phyloP scores from a whole-genome alignment of 75 land plant species.

The Ceratopteris richardii region DNA sequence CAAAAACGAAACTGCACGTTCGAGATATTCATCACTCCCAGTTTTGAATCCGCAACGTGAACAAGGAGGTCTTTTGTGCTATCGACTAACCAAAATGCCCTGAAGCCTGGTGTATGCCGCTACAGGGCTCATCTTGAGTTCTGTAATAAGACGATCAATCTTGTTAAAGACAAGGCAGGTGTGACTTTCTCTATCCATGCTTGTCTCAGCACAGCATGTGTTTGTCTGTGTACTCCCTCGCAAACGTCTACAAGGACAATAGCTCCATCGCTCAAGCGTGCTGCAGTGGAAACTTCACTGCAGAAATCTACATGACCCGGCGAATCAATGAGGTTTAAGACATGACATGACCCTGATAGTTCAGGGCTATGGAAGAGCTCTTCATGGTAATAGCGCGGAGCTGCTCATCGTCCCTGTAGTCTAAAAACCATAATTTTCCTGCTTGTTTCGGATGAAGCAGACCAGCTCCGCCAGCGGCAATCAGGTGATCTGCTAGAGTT shows the following conservation, averaged over 20 bases:
- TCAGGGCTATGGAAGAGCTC: constrained; percentile 69
- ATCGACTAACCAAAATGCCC: too few species aligned
- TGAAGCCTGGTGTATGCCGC: constrained; percentile 66
- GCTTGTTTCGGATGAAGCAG: constrained; percentile 69
- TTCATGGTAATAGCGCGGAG: constrained; percentile 93
- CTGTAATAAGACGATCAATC: constrained; percentile 72
- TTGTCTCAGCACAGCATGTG: constrained; percentile 89
- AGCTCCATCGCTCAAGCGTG: constrained; percentile 83
- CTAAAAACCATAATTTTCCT: constrained; percentile 72
- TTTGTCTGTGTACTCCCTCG: constrained; percentile 93
- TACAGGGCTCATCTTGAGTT: constrained; percentile 61
- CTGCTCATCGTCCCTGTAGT: constrained; percentile 82
- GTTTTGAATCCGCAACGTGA: too few species aligned
- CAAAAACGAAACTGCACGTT: too few species aligned
- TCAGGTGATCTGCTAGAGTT: constrained; percentile 81
- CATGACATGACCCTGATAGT: constrained; percentile 36
- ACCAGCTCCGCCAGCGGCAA: constrained; percentile 63
- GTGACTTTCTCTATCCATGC: constrained; percentile 80
- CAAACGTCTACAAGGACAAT: constrained; percentile 79
- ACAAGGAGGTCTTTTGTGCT: too few species aligned
- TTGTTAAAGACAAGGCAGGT: constrained; percentile 82
- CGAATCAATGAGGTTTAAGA: constrained; percentile 77
- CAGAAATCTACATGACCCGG: constrained; percentile 97
- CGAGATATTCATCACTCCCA: too few species aligned
- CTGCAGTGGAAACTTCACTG: constrained; percentile 88